Base-by-base conservation (phyloP, 2,329 filamentous ascomycete species). In the Diplodia sapinea region DNA sequence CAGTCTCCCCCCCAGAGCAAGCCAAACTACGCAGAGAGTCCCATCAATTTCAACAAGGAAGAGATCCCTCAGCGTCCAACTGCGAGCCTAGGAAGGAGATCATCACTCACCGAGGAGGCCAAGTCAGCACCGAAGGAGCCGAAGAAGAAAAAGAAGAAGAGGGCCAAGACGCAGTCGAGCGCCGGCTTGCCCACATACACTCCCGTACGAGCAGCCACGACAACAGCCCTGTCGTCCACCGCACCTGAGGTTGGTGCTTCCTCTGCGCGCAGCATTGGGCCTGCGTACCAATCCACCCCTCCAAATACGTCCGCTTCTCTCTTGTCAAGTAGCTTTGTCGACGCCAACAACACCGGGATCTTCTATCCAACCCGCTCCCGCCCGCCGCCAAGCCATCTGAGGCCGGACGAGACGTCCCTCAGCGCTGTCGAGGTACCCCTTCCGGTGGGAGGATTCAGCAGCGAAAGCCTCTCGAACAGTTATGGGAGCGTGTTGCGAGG, bases 61-160 rank as follows among this genome's bases (percentile, higher is more conserved):
- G 64, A 66, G 7, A 57, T 66, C 15, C 26, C 52, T 13, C 64
- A 59, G 5, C 52, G 55, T 15, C 64, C 55, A 47, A 29, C 64
- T 26, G 64, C 52, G 5, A 49, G 43, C 26, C 40, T 56, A 29
- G 64, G 64, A 38, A 55, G 64, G 43, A 36, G 64, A n/a, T 66
- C 64, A 29, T 66, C 64, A 36, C 54, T 66, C 23, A 57, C 64
- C n/a, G 64, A 66, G 15, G 64, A 66, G 12, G 64, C 55, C 31
- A 66, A 66, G 31, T 49, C 64, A 15, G 52, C 55, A 9, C 64
- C 64, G 11, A 66, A 66, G 31, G 64, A 66, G 20, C 64, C 54
- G 13, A 67, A 62, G 65, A 67, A 54, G 36, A 67, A 62, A 26
- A 67, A 55, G 49, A 67, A 66, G 55, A 67, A 67, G 47, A 67